Evolutionary conservation across 345 rosid genomes (phyloP).

Genomic region (Kernera saxatilis): DNA sequence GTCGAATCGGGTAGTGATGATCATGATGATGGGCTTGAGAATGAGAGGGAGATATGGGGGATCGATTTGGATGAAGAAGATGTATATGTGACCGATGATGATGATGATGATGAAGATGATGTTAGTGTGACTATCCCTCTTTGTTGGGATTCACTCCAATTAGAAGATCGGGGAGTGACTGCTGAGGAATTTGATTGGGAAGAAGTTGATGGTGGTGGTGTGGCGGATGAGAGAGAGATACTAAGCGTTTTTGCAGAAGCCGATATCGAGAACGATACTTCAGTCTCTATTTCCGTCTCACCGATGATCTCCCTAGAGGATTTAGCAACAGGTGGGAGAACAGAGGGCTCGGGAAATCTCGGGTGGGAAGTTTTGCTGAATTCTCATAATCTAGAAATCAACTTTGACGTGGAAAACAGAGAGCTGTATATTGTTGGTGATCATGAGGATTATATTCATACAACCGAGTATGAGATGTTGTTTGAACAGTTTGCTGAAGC

Average conservation of each 20-base stretch:
- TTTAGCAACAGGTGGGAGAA: slow-evolving; percentile 41
- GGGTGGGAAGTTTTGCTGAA: slow-evolving; percentile 87
- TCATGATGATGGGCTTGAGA: slow-evolving; percentile 10
- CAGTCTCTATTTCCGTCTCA: slow-evolving; percentile 46
- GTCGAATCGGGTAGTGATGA: slow-evolving; percentile 47
- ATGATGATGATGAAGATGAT: slow-evolving; percentile 44
- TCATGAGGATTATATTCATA: slow-evolving; percentile 43
- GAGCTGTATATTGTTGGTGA: slow-evolving; percentile 33
- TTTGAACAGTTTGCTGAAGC: slow-evolving; percentile 73
- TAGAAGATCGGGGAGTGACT: slow-evolving; percentile 55
- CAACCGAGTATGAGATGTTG: slow-evolving; percentile 59
- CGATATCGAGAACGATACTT: slow-evolving; percentile 42
- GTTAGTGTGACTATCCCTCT: slow-evolving; percentile 47
- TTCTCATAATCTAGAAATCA: slow-evolving; percentile 47
- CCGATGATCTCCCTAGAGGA: slow-evolving; percentile 51
- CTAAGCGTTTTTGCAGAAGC: slow-evolving; percentile 51
- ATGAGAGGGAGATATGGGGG: slow-evolving; percentile 26
- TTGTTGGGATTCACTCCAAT: slow-evolving; percentile 66
- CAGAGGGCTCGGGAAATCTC: slow-evolving; percentile 42
- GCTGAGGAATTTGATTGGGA: slow-evolving; percentile 94
- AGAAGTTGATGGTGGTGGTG: slow-evolving; percentile 61
- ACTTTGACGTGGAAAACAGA: slow-evolving; percentile 39
- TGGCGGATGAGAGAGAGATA: slow-evolving; percentile 64
- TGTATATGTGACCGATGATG: slow-evolving; percentile 34
- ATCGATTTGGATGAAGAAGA: slow-evolving; percentile 48